These are phyloP conservation scores for Ceratocystis ficicola DNA, from an alignment of 2,329 filamentous ascomycete species.

Conservation along the genomic window DNA sequence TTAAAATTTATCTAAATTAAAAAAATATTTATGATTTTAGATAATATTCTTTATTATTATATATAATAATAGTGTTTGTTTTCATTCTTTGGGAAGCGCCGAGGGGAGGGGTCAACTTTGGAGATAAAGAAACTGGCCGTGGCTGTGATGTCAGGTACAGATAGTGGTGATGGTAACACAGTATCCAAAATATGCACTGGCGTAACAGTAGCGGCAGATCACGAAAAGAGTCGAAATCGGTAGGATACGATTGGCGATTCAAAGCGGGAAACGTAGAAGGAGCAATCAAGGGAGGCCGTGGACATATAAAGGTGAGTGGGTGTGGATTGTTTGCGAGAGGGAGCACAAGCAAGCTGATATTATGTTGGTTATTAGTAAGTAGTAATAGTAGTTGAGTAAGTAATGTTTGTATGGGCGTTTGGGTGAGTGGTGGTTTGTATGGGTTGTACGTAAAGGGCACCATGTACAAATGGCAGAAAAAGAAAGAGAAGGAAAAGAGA, in stretches of 20 bases:
- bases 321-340: background rate
- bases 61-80: too few relatives aligned
- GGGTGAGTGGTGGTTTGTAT: background rate
- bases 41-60: too few relatives aligned
- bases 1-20: too few relatives aligned
- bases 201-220: background rate
- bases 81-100: too few relatives aligned
- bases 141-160: background rate
- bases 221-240: background rate
- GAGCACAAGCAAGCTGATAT: background rate
- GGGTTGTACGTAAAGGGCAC: background rate
- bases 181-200: background rate
- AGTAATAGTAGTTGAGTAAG: background rate
- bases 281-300: background rate
- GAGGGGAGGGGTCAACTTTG: too few relatives aligned
- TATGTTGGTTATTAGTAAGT: constrained; percentile 1
- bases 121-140: background rate
- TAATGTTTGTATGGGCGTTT: background rate
- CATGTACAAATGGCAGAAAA: background rate
- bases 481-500: constrained; percentile 10
- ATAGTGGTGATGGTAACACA: background rate
- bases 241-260: constrained; percentile 2
- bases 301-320: background rate
- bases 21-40: too few relatives aligned
- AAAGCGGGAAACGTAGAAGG: background rate